Evolutionary conservation across 495 filamentous ascomycete species (phyloP), one percentile per base, ranked within the genome.

Genomic region (Penicillium roqueforti): DNA sequence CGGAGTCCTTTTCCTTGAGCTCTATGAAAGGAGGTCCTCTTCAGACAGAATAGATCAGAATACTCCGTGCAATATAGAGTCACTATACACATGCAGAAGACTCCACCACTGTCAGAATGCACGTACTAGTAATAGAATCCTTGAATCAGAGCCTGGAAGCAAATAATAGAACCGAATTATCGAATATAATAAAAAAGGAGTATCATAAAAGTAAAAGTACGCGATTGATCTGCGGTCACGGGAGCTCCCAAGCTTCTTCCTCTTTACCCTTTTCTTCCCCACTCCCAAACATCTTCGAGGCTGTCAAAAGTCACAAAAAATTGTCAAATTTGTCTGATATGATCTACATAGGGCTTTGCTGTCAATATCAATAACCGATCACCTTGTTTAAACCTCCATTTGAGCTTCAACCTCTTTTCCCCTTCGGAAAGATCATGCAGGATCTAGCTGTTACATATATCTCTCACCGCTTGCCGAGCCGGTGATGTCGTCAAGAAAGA

Each of bases 401-500:
- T n/a, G 1, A 7, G n/a, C 3, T 23, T 23, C 6, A 9, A n/a
- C 10, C 22, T 25, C 38, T 20, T 3, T 9, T 10, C 10, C 19
- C 11, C 4, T 42, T 25, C 18, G 28, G 22, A 9, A 9, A 29
- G n/a, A 45, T 23, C 42, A 45, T 45, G 42, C 25, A 45, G 40
- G n/a, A 26, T 28, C 25, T 5, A 28, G n/a, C 14, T 18, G 19
- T 29, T 26, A 45, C 9, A 45, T 45, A 45, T 16, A 29, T 19
- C 16, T 45, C 42, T 28, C 42, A 13, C 16, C 42, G 26, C 23
- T 31, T 45, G 31, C 42, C 40, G 3, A 6, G 10, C 10, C 4
- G 23, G 41, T 45, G 25, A 45, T 45, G 31, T 29, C 63, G 8
- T 56, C 68, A n/a, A 56, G 54, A 39, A 68, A 54, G 19, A 68